These are phyloP conservation scores for Primulina eburnea DNA, from an alignment of 257 asterid species.

Conservation along the genomic window DNA sequence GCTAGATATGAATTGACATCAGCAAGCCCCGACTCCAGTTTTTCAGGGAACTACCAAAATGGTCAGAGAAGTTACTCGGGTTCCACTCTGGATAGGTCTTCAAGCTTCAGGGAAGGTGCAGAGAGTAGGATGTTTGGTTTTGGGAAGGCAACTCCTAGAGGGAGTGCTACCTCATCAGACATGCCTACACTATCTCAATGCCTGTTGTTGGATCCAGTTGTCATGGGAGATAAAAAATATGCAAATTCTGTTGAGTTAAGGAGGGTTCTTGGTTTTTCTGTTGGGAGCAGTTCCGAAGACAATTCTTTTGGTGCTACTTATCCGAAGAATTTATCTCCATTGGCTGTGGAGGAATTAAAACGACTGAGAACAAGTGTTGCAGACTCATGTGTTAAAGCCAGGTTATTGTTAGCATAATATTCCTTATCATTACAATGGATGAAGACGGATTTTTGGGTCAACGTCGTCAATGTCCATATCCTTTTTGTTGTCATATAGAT, in stretches of 20 bases:
- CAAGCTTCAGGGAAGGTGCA: slow-evolving; percentile 79
- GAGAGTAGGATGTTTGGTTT: slow-evolving; percentile 58
- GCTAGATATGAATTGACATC: slow-evolving; percentile 64
- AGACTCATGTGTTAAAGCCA: slow-evolving; percentile 65
- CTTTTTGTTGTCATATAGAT: neutral
- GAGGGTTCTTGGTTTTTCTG: slow-evolving; percentile 63
- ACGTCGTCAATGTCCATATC: neutral
- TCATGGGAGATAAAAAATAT: slow-evolving; percentile 51
- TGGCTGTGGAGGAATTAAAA: slow-evolving; percentile 64
- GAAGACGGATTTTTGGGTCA: neutral
- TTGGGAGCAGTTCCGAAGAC: slow-evolving; percentile 66
- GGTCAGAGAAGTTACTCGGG: slow-evolving; percentile 69
- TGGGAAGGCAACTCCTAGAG: slow-evolving; percentile 64
- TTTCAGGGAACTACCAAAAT: slow-evolving; percentile 62
- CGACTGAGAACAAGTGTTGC: slow-evolving; percentile 55
- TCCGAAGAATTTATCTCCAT: slow-evolving; percentile 62
- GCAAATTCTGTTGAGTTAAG: slow-evolving; percentile 61
- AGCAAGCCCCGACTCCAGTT: slow-evolving; percentile 66
- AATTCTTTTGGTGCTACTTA: slow-evolving; percentile 54
- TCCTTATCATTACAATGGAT: slow-evolving; percentile 13
- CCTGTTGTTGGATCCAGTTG: slow-evolving; percentile 67
- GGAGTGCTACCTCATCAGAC: slow-evolving; percentile 45
- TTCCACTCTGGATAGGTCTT: slow-evolving; percentile 59
- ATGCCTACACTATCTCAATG: slow-evolving; percentile 59
- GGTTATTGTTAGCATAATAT: slow-evolving; percentile 41